These are phyloP conservation scores for Cymbidium sinense DNA, from an alignment of 106 monocot genomes.

Conservation along the genomic window DNA sequence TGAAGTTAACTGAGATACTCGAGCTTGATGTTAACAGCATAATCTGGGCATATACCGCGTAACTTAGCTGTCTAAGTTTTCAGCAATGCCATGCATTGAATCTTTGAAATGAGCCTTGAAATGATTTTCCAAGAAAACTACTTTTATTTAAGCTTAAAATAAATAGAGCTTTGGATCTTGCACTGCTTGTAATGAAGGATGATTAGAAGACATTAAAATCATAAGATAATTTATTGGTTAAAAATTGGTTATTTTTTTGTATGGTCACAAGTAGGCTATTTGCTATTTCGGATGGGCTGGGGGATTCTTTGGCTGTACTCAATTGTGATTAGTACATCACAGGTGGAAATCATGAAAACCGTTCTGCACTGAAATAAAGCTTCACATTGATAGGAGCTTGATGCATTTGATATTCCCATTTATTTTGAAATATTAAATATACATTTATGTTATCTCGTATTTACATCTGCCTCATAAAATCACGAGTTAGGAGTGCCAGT, in stretches of 20 bases:
- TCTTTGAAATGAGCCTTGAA: too few species aligned
- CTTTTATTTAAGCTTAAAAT: not conserved
- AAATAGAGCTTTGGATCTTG: not conserved
- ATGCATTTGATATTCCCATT: not conserved
- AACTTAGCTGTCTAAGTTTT: too few species aligned
- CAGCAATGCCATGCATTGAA: too few species aligned
- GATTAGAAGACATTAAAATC: not conserved
- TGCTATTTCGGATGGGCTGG: too few species aligned
- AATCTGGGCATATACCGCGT: too few species aligned
- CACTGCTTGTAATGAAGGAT: not conserved
- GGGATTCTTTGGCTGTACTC: too few species aligned
- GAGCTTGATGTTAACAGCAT: not conserved
- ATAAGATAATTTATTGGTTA: not conserved
- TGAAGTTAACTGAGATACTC: too few species aligned
- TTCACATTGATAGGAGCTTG: not conserved
- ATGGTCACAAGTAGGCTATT: too few species aligned
- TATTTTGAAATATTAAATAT: not conserved
- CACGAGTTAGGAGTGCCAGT: not conserved
- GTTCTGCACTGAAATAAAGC: too few species aligned
- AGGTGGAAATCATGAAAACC: too few species aligned
- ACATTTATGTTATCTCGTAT: not conserved
- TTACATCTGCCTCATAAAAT: not conserved
- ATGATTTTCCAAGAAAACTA: too few species aligned
- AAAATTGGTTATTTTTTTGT: not conserved
- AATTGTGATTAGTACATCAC: too few species aligned